These are phyloP conservation scores for Cylindrodendrum hubeiense DNA, from an alignment of 2,329 filamentous ascomycete genomes.

Conservation along the genomic window DNA sequence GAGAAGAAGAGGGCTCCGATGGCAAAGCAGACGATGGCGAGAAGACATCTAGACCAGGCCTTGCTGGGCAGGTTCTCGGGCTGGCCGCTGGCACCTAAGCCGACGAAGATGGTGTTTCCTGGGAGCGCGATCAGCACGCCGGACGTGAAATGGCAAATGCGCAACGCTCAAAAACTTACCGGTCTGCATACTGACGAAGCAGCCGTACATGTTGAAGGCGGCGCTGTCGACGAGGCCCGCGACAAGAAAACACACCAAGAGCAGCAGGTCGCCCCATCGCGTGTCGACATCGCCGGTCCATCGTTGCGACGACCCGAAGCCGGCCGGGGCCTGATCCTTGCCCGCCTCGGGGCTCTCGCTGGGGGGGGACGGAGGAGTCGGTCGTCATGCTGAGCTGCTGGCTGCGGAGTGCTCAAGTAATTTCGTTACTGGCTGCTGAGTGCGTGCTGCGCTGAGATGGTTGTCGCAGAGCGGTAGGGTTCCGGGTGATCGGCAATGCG, in stretches of 20 bases:
- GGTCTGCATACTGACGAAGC: constrained; percentile 47
- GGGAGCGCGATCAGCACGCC: not conserved
- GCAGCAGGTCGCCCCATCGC: constrained; percentile 40
- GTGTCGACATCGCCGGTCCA: constrained; percentile 36
- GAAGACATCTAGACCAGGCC: constrained; percentile 44
- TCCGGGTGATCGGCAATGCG: not conserved
- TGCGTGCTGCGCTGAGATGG: no score
- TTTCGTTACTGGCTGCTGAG: no score
- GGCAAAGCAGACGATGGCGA: constrained; percentile 43
- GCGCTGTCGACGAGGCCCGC: constrained; percentile 44
- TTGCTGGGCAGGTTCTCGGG: constrained; percentile 42
- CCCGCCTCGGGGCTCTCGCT: constrained; percentile 13
- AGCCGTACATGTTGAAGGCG: constrained; percentile 45
- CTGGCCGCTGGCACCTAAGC: constrained; percentile 42
- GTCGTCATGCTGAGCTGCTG: no score
- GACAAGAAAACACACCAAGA: constrained; percentile 42
- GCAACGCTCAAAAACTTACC: constrained; percentile 25
- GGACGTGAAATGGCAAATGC: no score
- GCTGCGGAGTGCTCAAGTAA: no score
- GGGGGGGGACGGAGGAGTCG: constrained; percentile 13
- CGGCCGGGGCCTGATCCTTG: constrained; percentile 9
- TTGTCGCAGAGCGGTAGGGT: no score
- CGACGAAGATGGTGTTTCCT: constrained; percentile 47
- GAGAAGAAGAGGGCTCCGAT: constrained; percentile 44
- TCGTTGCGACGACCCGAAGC: constrained; percentile 25